These are phyloP conservation scores for Thelephora terrestris DNA, from an alignment of 1,284 basidiomycete genomes.

Conservation along the genomic window DNA sequence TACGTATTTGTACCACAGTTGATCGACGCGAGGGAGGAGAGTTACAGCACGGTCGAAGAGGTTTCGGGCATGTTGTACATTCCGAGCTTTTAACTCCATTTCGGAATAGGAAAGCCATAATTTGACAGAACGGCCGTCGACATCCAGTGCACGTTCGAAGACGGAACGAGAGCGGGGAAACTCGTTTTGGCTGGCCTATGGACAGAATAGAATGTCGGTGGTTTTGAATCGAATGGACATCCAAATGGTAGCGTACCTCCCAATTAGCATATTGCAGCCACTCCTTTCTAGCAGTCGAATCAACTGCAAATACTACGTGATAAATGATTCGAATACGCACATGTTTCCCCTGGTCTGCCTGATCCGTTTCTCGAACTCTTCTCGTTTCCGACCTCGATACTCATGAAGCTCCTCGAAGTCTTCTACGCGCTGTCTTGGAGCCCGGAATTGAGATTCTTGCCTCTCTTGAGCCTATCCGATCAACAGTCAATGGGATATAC, in stretches of 20 bases:
- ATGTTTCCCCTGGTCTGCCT: constrained; percentile 84
- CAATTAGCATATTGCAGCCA: constrained; percentile 79
- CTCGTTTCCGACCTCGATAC: constrained; percentile 89
- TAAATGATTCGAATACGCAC: constrained; percentile 26
- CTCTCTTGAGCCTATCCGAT: constrained; percentile 73
- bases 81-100: constrained; percentile 91
- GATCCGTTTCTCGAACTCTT: constrained; percentile 95
- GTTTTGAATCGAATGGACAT: constrained; percentile 11
- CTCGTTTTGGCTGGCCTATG: constrained; percentile 85
- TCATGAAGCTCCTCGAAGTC: constrained; percentile 94
- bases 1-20: constrained; percentile 95
- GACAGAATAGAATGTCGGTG: constrained; percentile 12
- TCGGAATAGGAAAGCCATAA: constrained; percentile 93
- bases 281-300: constrained; percentile 44
- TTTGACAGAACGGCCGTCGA: constrained; percentile 76
- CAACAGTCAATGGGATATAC: constrained; percentile 2
- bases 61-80: constrained; percentile 90
- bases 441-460: constrained; percentile 78
- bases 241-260: constrained; percentile 63
- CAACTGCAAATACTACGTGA: background rate
- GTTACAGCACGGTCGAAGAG: constrained; percentile 91
- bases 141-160: constrained; percentile 89
- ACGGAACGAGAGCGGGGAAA: constrained; percentile 83
- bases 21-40: constrained; percentile 83
- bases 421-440: constrained; percentile 83